These are phyloP conservation scores for Capsella rubella DNA, from an alignment of 441 rosid genomes.

Conservation along the genomic window DNA sequence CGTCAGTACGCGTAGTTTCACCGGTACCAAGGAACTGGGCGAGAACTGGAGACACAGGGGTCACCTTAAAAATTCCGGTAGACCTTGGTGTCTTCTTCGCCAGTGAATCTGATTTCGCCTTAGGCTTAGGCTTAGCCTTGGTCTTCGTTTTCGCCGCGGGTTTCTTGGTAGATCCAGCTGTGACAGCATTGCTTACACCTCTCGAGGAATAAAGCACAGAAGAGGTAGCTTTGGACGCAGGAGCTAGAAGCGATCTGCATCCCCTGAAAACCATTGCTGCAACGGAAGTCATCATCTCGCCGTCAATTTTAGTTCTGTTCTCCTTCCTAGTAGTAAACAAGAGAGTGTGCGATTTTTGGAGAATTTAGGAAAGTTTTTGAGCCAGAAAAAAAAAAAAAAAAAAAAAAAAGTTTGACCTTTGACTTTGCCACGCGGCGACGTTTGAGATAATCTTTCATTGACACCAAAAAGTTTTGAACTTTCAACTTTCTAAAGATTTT, in stretches of 20 bases:
- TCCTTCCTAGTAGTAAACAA: not conserved
- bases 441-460: not conserved
- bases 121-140: slow-evolving; percentile 36
- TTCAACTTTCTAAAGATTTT: too few relatives aligned
- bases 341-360: not conserved
- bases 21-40: slow-evolving; percentile 65
- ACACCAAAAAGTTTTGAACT: not conserved
- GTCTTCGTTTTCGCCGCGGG: slow-evolving; percentile 46
- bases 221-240: slow-evolving; percentile 33
- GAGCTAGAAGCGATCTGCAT: slow-evolving; percentile 66
- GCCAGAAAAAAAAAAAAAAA: not conserved
- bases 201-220: slow-evolving; percentile 27
- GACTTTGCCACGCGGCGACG: slow-evolving; percentile 20
- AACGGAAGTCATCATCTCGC: slow-evolving; percentile 37
- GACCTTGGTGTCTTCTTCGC: slow-evolving; percentile 36
- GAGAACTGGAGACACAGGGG: slow-evolving; percentile 72
- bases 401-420: slow-evolving; percentile 39
- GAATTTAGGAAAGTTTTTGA: slow-evolving; percentile 5
- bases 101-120: slow-evolving; percentile 33
- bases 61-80: slow-evolving; percentile 57
- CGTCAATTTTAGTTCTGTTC: not conserved
- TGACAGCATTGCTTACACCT: slow-evolving; percentile 20
- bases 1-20: slow-evolving; percentile 69
- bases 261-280: slow-evolving; percentile 63
- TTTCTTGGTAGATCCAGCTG: slow-evolving; percentile 37